These are phyloP conservation scores for Emericellopsis cladophorae DNA, from an alignment of 2,329 filamentous ascomycete species.

Conservation along the genomic window DNA sequence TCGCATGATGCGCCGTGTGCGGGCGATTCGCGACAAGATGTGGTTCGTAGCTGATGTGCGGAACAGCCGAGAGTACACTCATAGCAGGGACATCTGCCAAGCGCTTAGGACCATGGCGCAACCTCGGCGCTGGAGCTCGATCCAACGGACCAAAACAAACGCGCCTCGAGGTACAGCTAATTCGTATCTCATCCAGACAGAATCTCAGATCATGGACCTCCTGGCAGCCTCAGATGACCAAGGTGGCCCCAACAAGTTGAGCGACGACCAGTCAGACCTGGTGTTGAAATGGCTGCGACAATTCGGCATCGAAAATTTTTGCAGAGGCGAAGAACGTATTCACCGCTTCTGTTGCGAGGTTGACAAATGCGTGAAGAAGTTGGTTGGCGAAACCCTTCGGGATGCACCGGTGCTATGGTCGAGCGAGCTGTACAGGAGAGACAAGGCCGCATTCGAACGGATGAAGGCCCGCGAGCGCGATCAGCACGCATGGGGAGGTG, in stretches of 20 bases:
- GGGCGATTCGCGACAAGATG: slow-evolving; percentile 85
- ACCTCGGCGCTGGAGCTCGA: slow-evolving; percentile 41
- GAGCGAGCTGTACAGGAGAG: slow-evolving; percentile 73
- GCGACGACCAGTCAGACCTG: slow-evolving; percentile 86
- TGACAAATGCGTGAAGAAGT: slow-evolving; percentile 70
- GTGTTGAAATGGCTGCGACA: slow-evolving; percentile 73
- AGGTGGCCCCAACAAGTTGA: slow-evolving; percentile 86
- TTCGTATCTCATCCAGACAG: slow-evolving; percentile 66
- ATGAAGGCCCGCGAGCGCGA: slow-evolving; percentile 30
- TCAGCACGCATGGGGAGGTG: slow-evolving; percentile 24
- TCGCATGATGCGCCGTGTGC: slow-evolving; percentile 59
- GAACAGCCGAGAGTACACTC: slow-evolving; percentile 78
- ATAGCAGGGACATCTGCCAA: slow-evolving; percentile 72
- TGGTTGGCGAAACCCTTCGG: slow-evolving; percentile 72
- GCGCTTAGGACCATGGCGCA: slow-evolving; percentile 85
- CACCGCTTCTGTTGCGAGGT: slow-evolving; percentile 89
- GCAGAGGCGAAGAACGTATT: slow-evolving; percentile 85
- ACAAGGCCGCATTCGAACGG: slow-evolving; percentile 50
- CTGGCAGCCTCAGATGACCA: slow-evolving; percentile 73
- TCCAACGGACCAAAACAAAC: slow-evolving; percentile 34
- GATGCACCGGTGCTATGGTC: slow-evolving; percentile 87
- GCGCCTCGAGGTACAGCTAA: slow-evolving; percentile 32
- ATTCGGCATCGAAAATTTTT: slow-evolving; percentile 81
- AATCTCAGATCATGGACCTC: slow-evolving; percentile 77
- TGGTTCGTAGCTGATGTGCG: slow-evolving; percentile 95